phyloP scores from a whole-genome alignment of 169 alveolate species.

The Plasmodium knowlesi region DNA sequence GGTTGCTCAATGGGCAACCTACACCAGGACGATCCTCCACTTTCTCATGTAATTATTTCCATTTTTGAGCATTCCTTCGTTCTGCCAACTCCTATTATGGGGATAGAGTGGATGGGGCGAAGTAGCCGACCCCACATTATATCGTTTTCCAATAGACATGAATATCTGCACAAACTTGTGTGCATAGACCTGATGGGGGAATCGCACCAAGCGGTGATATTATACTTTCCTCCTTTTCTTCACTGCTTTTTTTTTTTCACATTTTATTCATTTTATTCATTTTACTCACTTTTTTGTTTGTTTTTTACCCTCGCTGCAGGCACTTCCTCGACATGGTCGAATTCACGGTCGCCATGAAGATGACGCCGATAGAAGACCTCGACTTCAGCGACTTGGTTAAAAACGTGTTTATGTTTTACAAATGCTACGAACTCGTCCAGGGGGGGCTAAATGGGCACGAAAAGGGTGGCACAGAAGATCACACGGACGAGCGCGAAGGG shows the following conservation, averaged over 20 bases:
- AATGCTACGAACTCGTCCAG: slow-evolving; percentile 39
- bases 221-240: not conserved
- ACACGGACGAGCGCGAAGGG: not conserved
- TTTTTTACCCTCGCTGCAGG: slow-evolving; percentile 5
- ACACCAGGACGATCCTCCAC: not conserved
- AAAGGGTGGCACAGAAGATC: not conserved
- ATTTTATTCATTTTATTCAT: no score
- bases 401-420: slow-evolving; percentile 51
- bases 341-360: slow-evolving; percentile 40
- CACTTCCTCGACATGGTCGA: slow-evolving; percentile 65
- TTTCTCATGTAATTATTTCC: not conserved
- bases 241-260: not conserved
- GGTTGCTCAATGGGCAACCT: not conserved
- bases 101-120: not conserved
- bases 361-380: slow-evolving; percentile 13
- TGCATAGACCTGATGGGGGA: not conserved
- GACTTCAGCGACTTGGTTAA: slow-evolving; percentile 32
- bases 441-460: not conserved
- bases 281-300: not conserved
- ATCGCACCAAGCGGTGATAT: not conserved
- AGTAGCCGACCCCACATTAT: not conserved
- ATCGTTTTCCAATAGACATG: not conserved
- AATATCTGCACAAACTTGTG: not conserved
- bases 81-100: not conserved
- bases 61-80: not conserved